A percentile compares a stretch with the other conserved stretches of the same genome.
Evolutionary conservation across 2,329 filamentous ascomycete species (phyloP).

Genomic region (Cadophora luteo-olivacea): DNA sequence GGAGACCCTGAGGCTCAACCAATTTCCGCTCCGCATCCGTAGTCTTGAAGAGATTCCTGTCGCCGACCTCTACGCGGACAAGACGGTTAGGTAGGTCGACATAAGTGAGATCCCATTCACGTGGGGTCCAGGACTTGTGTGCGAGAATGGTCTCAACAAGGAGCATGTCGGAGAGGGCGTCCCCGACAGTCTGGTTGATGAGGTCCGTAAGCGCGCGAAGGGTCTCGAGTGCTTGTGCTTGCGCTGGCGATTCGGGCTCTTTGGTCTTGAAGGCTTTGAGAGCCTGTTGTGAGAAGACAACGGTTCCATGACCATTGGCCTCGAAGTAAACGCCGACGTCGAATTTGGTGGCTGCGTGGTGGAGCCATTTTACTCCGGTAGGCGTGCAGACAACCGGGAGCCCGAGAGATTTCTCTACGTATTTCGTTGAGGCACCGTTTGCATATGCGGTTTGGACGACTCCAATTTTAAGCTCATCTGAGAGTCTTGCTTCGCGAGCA

Average conservation of each 20-base stretch:
- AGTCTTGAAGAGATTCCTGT: constrained; percentile 89
- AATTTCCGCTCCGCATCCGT: constrained; percentile 92
- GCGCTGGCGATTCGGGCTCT: constrained; percentile 87
- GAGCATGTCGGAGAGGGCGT: constrained; percentile 94
- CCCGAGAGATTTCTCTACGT: constrained; percentile 85
- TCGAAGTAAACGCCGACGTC: constrained; percentile 99
- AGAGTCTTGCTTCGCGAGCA: constrained; percentile 78
- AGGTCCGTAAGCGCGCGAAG: constrained; percentile 84
- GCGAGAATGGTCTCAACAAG: constrained; percentile 95
- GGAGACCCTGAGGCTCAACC: constrained; percentile 77
- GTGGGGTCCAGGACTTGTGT: constrained; percentile 89
- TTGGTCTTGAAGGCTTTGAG: constrained; percentile 78
- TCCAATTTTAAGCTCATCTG: constrained; percentile 84
- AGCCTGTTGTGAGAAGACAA: constrained; percentile 89
- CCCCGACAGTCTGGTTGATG: constrained; percentile 98
- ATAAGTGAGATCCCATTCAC: constrained; percentile 93
- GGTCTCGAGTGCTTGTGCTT: constrained; percentile 86
- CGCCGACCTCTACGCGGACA: constrained; percentile 87
- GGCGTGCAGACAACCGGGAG: constrained; percentile 92
- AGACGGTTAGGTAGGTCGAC: constrained; percentile 93
- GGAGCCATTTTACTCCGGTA: constrained; percentile 96
- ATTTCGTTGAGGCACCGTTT: constrained; percentile 92
- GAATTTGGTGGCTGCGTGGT: constrained; percentile 94
- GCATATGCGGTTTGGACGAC: constrained; percentile 98
- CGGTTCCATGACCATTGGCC: constrained; percentile 96